These are phyloP conservation scores for Metschnikowia gelsemii DNA, from an alignment of 805 yeast species.

Conservation along the genomic window DNA sequence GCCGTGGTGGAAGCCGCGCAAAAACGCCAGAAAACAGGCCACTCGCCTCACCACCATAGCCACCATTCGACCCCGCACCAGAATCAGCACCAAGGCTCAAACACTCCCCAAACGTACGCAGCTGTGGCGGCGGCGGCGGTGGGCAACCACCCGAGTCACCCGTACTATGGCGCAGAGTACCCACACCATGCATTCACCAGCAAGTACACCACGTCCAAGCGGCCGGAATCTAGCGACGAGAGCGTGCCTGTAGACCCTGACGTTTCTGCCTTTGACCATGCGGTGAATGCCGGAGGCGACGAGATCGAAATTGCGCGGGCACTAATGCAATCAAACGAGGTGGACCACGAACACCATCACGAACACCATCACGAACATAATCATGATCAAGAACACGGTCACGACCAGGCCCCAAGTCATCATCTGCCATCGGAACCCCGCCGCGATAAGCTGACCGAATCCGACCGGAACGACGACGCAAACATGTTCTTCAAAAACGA, in stretches of 20 bases:
- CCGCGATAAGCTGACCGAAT: constrained; percentile 7
- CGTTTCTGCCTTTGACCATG: constrained; percentile 44
- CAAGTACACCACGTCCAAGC: constrained; percentile 11
- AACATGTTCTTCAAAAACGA: constrained; percentile 20
- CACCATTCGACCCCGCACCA: background rate
- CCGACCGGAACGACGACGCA: constrained; percentile 16
- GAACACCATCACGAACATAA: constrained; percentile 1
- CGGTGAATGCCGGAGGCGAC: constrained; percentile 37
- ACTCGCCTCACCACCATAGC: too few species aligned
- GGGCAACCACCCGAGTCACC: constrained; percentile 23
- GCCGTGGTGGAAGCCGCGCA: constrained; percentile 65
- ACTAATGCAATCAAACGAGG: constrained; percentile 57
- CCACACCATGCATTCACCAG: constrained; percentile 12
- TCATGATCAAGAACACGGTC: background rate
- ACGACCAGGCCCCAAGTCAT: too few species aligned
- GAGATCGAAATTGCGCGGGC: constrained; percentile 69
- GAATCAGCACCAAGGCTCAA: constrained; percentile 12
- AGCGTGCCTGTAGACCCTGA: constrained; percentile 59
- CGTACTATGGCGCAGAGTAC: constrained; percentile 17
- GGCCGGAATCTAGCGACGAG: constrained; percentile 16
- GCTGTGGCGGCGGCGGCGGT: constrained; percentile 37
- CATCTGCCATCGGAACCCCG: constrained; percentile 2
- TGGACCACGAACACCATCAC: constrained; percentile 18
- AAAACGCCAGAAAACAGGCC: constrained; percentile 31
- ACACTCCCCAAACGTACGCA: constrained; percentile 27